These are phyloP conservation scores for Colletotrichum sp. DNA, from an alignment of 2,329 filamentous ascomycete species.

Conservation along the genomic window DNA sequence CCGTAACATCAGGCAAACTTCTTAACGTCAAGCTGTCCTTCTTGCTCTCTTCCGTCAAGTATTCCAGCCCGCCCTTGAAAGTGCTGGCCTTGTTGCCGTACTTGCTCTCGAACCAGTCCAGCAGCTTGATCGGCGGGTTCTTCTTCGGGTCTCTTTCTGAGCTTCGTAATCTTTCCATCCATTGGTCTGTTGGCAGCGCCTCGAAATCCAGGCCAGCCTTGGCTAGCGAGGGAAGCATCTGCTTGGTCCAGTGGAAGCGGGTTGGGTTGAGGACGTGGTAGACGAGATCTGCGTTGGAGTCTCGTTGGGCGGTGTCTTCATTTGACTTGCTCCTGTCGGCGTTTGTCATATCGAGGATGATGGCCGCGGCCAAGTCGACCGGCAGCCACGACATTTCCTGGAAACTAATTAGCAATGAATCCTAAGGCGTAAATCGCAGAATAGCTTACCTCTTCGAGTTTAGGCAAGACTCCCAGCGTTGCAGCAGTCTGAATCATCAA, in stretches of 20 bases:
- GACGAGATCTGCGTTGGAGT: constrained; percentile 30
- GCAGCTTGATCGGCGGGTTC: constrained; percentile 57
- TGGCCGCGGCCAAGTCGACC: constrained; percentile 36
- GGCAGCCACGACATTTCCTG: constrained; percentile 34
- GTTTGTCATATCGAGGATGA: constrained; percentile 29
- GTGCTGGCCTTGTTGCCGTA: neutral
- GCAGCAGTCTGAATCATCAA: constrained; percentile 50
- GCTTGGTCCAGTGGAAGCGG: constrained; percentile 51
- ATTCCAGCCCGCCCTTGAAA: neutral
- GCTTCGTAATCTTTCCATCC: constrained; percentile 24
- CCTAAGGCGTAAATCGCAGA: neutral
- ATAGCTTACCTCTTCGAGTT: constrained; percentile 39
- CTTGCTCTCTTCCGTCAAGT: neutral
- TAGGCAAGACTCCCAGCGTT: constrained; percentile 47
- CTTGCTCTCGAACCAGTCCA: constrained; percentile 49
- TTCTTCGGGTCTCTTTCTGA: constrained; percentile 52
- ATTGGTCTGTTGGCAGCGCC: constrained; percentile 28
- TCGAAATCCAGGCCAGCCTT: constrained; percentile 47
- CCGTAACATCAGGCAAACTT: neutral
- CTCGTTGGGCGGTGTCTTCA: constrained; percentile 20
- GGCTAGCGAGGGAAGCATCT: constrained; percentile 54
- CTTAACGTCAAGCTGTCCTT: neutral
- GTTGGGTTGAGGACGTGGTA: constrained; percentile 56
- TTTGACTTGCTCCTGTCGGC: constrained; percentile 21
- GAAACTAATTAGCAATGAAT: neutral